Percentiles rank a stretch among this genome's conserved stretches.
These are phyloP conservation scores for Actinomortierella ambigua DNA, from an alignment of 371 early-diverging fungal genomes.

Conservation along the genomic window DNA sequence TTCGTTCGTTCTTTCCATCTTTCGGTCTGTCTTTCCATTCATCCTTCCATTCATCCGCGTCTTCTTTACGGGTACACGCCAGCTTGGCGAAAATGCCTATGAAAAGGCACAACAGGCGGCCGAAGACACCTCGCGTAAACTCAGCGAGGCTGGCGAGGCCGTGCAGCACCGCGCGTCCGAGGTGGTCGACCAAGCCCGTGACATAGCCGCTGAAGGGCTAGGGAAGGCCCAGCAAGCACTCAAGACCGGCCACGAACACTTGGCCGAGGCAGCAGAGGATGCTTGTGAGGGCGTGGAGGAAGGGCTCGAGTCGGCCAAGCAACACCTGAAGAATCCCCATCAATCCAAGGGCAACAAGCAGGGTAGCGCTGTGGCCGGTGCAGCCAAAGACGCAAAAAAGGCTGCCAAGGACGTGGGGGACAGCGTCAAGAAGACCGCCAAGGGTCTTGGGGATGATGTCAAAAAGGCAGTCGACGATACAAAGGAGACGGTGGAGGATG, in stretches of 20 bases:
- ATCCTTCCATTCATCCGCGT: too few species aligned
- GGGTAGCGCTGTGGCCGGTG: too few species aligned
- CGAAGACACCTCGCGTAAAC: conserved; percentile 18
- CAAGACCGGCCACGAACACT: conserved; percentile 17
- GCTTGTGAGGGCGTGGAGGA: conserved; percentile 11
- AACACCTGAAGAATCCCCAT: conserved; percentile 1
- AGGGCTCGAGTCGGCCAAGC: conserved; percentile 12
- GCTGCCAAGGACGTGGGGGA: conserved; percentile 2
- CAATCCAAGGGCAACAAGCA: conserved; percentile 12
- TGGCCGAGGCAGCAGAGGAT: conserved; percentile 14
- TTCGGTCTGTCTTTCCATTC: background rate
- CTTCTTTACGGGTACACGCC: background rate
- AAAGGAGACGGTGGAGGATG: conserved; percentile 20
- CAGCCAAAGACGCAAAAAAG: conserved; percentile 2
- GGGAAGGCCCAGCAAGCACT: conserved; percentile 22
- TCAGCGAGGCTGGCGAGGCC: conserved; percentile 17
- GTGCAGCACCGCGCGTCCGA: conserved; percentile 26
- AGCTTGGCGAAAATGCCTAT: conserved; percentile 33
- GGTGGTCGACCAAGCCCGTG: conserved; percentile 29
- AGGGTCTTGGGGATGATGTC: background rate
- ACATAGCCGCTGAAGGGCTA: conserved; percentile 30
- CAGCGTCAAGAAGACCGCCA: conserved; percentile 4
- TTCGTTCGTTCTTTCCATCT: background rate
- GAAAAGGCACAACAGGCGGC: conserved; percentile 20
- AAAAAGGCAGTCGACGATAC: background rate